phyloP scores from a whole-genome alignment of 2,329 filamentous ascomycete species.

The Aspergillus sergii region DNA sequence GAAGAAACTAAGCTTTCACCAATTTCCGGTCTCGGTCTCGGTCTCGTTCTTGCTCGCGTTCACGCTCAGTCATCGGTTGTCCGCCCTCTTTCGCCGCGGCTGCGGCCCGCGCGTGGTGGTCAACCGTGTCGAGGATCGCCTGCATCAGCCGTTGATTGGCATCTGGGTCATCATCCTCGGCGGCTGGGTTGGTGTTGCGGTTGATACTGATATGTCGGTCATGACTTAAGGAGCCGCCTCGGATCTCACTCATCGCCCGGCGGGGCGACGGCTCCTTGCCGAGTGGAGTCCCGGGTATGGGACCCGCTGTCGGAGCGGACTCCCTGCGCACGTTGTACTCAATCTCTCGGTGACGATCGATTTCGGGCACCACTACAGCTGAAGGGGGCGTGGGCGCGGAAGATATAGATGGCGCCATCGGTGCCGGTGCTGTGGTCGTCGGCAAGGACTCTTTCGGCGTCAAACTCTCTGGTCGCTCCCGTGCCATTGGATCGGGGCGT shows the following conservation, averaged over 20 bases:
- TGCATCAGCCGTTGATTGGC: slow-evolving; percentile 45
- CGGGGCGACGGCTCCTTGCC: slow-evolving; percentile 34
- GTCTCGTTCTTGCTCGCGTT: slow-evolving; percentile 26
- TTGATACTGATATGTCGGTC: slow-evolving; percentile 24
- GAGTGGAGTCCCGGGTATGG: slow-evolving; percentile 25
- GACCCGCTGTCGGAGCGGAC: slow-evolving; percentile 26
- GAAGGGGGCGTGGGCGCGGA: not conserved
- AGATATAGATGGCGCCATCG: not conserved
- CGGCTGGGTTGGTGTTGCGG: slow-evolving; percentile 14
- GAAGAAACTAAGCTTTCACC: slow-evolving; percentile 23
- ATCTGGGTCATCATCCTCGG: slow-evolving; percentile 41
- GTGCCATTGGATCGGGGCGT: slow-evolving; percentile 21
- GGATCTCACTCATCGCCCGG: slow-evolving; percentile 42
- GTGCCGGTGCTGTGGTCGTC: slow-evolving; percentile 10
- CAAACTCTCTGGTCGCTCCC: slow-evolving; percentile 19
- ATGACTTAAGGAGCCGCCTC: slow-evolving; percentile 25
- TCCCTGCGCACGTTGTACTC: slow-evolving; percentile 22
- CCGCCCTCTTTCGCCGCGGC: slow-evolving; percentile 34
- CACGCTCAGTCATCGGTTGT: slow-evolving; percentile 11
- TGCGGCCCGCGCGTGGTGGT: slow-evolving; percentile 40
- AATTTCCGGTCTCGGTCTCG: slow-evolving; percentile 34
- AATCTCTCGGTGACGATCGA: slow-evolving; percentile 1
- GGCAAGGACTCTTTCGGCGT: slow-evolving; percentile 13
- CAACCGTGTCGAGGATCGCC: slow-evolving; percentile 46
- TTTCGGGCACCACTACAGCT: not conserved